phyloP scores from a whole-genome alignment of 495 filamentous ascomycete species.

The Tuber umbilicatum region DNA sequence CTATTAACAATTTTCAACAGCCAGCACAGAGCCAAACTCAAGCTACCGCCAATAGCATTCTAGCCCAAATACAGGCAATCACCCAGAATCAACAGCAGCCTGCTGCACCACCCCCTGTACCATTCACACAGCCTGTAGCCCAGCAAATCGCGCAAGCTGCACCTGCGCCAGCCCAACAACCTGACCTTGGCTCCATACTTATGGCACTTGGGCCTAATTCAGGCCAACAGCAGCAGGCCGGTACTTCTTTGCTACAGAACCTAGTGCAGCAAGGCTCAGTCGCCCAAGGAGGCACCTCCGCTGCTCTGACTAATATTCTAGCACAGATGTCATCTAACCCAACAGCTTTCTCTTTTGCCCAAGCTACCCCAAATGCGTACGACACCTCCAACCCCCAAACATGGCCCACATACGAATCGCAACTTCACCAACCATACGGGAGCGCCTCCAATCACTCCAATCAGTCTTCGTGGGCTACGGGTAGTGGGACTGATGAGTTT shows the following conservation, averaged over 20 bases:
- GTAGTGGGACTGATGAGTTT: slow-evolving; percentile 32
- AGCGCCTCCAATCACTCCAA: slow-evolving; percentile 26
- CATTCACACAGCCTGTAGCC: slow-evolving; percentile 16
- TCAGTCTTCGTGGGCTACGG: slow-evolving; percentile 28
- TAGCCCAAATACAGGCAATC: slow-evolving; percentile 36
- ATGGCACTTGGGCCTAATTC: slow-evolving; percentile 30
- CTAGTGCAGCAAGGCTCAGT: slow-evolving; percentile 28
- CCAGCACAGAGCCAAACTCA: slow-evolving; percentile 15
- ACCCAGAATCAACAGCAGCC: slow-evolving; percentile 28
- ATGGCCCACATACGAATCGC: slow-evolving; percentile 29
- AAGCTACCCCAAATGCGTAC: slow-evolving; percentile 20
- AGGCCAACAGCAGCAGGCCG: slow-evolving; percentile 26
- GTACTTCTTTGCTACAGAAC: slow-evolving; percentile 25
- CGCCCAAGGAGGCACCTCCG: slow-evolving; percentile 16
- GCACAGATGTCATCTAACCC: slow-evolving; percentile 29
- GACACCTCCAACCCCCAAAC: slow-evolving; percentile 22
- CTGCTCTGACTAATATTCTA: slow-evolving; percentile 28
- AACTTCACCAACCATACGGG: slow-evolving; percentile 31
- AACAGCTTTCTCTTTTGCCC: slow-evolving; percentile 21
- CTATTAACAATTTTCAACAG: slow-evolving; percentile 21
- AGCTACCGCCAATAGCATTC: slow-evolving; percentile 29
- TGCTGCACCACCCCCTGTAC: slow-evolving; percentile 17
- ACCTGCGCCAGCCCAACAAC: slow-evolving; percentile 26
- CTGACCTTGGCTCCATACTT: slow-evolving; percentile 34
- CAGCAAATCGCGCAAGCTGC: slow-evolving; percentile 10